Conservation (phyloP, 192 early-diverging fungal genomes). For the Backusella circina region DNA sequence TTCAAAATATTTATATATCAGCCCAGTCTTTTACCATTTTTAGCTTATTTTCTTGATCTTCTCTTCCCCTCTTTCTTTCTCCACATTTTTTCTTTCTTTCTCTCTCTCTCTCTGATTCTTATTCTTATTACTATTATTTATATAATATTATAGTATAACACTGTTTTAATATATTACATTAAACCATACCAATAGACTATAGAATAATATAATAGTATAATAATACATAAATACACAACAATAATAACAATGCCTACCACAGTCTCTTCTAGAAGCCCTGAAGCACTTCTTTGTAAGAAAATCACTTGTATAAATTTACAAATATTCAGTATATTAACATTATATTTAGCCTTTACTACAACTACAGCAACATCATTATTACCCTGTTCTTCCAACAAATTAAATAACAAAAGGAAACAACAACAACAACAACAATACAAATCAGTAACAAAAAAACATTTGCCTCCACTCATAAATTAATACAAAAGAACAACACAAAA, state of each 20-base stretch:
- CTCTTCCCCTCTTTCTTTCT: background rate
- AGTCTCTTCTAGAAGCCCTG: constrained; percentile 31
- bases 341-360: constrained; percentile 27
- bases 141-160: background rate
- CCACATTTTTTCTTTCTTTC: constrained; percentile 5
- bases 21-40: background rate
- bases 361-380: constrained; percentile 29
- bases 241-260: constrained; percentile 14
- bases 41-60: background rate
- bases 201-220: background rate
- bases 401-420: constrained; percentile 1
- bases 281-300: constrained; percentile 32
- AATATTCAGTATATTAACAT: background rate
- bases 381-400: constrained; percentile 23
- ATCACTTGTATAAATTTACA: background rate
- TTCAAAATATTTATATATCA: background rate
- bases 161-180: background rate
- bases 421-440: constrained; percentile 4
- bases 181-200: background rate
- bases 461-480: too few species aligned
- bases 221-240: background rate
- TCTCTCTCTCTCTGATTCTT: background rate
- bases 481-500: too few species aligned
- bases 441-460: background rate
- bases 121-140: background rate